Conservation (phyloP, 169 alveolate genomes). For the Plasmodium blacklocki region DNA sequence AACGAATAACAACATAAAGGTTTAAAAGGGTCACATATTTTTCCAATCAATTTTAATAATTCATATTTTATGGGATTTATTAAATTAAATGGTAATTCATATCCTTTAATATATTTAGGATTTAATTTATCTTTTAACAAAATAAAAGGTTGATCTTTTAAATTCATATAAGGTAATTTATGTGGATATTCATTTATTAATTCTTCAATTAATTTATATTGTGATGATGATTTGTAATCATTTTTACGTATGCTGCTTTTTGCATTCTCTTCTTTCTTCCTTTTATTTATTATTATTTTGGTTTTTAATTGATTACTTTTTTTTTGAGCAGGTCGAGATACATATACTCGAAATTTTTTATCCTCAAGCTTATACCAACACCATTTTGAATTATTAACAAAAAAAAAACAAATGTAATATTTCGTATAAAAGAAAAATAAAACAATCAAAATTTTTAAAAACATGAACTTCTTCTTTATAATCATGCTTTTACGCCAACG, state of each 20-base stretch:
- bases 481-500: too few species aligned
- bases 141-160: slow-evolving; percentile 50
- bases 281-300: slow-evolving; percentile 63
- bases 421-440: too few species aligned
- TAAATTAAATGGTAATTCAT: slow-evolving; percentile 84
- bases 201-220: slow-evolving; percentile 66
- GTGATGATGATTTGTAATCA: slow-evolving; percentile 41
- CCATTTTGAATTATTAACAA: background rate
- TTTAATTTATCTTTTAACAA: slow-evolving; percentile 71
- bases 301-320: slow-evolving; percentile 55
- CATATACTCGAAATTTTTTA: background rate
- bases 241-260: slow-evolving; percentile 2
- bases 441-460: too few species aligned
- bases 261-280: slow-evolving; percentile 64
- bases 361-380: too few species aligned
- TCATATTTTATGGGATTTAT: slow-evolving; percentile 79
- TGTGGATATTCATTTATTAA: slow-evolving; percentile 52
- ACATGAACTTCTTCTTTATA: too few species aligned
- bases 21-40: slow-evolving; percentile 83
- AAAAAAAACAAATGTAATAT: background rate
- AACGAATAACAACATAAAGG: slow-evolving; percentile 82
- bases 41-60: slow-evolving; percentile 82
- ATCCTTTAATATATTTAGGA: slow-evolving; percentile 78
- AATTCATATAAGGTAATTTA: background rate
- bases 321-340: slow-evolving; percentile 74